Base-by-base conservation (phyloP, 805 yeast genomes). In the Myxozyma mucilagina region DNA sequence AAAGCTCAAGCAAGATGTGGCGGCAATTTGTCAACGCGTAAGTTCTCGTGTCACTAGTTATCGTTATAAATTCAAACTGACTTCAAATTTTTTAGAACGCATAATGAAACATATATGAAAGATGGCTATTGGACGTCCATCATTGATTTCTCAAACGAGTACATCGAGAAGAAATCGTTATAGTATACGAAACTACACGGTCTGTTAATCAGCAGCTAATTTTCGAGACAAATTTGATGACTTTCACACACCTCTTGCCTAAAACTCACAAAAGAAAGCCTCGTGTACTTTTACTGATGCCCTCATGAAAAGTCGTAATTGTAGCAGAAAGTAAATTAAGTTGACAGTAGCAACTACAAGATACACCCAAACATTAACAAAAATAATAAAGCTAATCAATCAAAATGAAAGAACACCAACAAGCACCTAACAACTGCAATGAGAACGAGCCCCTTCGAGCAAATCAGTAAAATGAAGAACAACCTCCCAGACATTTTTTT, bases 61-160 rank as follows among this genome's bases (percentile, higher is more conserved):
- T 13, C 42, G 20, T 20, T 24, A 31, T 41, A n/a, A 20, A n/a
- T 2, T 11, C 2, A 10, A 42, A 16, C 18, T 35, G 34, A 24
- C 32, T 47, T 18, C n/a, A 32, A 13, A 35, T 43, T 35, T 11
- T 31, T 13, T 61, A 65, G 90, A 1, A 80, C 78, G 57, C 99
- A 93, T 73, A 93, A 93, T 70, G 96, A 91, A 70, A 90, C 97
- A 0, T 84, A 88, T 41, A 69, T 82, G 4, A 90, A 86, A 69
- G 84, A 84, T 1, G 84, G 83, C 11, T 93, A 93, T 73, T 94
- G 97, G 97, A 83, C 82, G 7, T 78, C 76, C 34, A 76, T 90
- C 52, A 79, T 79, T 47, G 80, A 80, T 24, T 90, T 89, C 69
- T 34, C 67, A 29, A 61, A 14, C 8, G 65, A 61, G 20, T 56